Base-by-base conservation (phyloP, 345 rosid species). In the Populus euphratica region DNA sequence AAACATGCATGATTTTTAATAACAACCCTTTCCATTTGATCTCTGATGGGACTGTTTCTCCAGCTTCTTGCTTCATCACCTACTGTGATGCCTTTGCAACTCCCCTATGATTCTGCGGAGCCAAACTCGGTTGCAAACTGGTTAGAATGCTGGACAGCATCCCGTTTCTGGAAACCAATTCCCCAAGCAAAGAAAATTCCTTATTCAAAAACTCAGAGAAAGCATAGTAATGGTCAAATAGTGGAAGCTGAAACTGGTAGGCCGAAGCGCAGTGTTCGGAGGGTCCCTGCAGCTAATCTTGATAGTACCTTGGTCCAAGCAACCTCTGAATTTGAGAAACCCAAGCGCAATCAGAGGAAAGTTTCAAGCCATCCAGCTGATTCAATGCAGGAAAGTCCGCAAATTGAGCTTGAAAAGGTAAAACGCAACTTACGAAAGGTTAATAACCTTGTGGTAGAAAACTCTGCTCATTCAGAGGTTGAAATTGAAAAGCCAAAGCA, bases 391-490 rank as follows among this genome's bases (percentile, higher is more conserved):
- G 98, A 89, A 83, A 89, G 89, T 85, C 93, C 94, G 72, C 95
- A 90, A 77, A 85, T 62, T 85, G 98, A 91, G 84, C 92, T 94
- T 81, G 97, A 94, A 85, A 94, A 94, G 83, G 95, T 93, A 68
- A 94, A 94, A 80, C 93, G 95, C 33, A 90, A 84, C 85, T 84
- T 94, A 90, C 90, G 98, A 86, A 94, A 89, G 83, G 95, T 94
- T 73, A 94, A 91, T 74, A 91, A 86, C 77, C 97, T 94, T 54
- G 84, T 85, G 16, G 69, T 88, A 62, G 97, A 89, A 72, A 89
- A 79, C 82, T 81, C 90, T 80, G 81, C 84, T 68, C 94, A 80
- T 72, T 76, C 93, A 70, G 91, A 86, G 78, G 66, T 78, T 79
- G 94, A 85, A 75, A 61, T 65, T 10, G 94, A 88, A 82, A 88